A percentile compares a stretch with the other conserved stretches of the same genome.
Evolutionary conservation across 148 eudicot genomes (phyloP).

Genomic region (Persicaria maculosa): DNA sequence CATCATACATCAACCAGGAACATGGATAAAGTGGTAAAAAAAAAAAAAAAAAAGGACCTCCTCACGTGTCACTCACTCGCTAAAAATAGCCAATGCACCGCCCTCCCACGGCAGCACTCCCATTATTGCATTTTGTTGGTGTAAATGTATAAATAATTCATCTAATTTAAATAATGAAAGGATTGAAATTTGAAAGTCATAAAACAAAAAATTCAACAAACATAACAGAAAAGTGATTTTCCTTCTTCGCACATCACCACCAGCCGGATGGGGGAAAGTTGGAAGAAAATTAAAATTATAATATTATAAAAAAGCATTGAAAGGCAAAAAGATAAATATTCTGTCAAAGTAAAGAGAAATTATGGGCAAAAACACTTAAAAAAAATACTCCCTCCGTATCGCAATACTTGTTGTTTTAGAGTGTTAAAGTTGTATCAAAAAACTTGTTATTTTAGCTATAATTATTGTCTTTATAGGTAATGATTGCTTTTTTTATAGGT

Average conservation of each 20-base stretch:
- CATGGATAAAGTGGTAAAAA: neutral
- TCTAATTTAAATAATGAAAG: too few species aligned
- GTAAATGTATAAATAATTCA: too few species aligned
- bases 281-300: neutral
- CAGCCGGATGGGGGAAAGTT: neutral
- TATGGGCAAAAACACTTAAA: neutral
- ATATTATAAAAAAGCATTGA: neutral
- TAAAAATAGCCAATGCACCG: neutral
- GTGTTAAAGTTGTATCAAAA: too few species aligned
- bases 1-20: neutral
- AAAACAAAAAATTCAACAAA: too few species aligned
- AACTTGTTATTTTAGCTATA: too few species aligned
- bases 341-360: neutral
- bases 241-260: neutral
- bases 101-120: neutral
- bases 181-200: too few species aligned
- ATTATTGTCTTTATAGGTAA: too few species aligned
- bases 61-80: neutral
- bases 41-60: neutral
- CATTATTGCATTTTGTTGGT: neutral
- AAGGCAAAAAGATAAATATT: neutral
- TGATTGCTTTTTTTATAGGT: too few species aligned
- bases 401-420: too few species aligned
- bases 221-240: too few species aligned
- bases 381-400: neutral